These are phyloP conservation scores for Ophiostoma perfectum DNA, from an alignment of 2,329 filamentous ascomycete genomes.

Conservation along the genomic window DNA sequence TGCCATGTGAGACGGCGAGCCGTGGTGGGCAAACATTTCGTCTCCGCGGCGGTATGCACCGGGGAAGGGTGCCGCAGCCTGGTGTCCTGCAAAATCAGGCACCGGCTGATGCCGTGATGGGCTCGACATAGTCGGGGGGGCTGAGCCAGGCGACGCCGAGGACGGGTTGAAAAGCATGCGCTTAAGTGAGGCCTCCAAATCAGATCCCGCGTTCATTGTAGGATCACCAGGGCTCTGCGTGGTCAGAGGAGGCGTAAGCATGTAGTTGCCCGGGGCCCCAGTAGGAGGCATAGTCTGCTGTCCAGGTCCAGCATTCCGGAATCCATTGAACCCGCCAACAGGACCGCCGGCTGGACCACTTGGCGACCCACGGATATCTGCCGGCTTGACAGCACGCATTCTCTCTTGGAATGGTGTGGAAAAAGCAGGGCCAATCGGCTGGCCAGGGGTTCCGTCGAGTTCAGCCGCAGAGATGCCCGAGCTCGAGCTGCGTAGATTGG, in stretches of 20 bases:
- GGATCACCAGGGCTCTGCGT: background rate
- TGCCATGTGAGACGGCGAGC: background rate
- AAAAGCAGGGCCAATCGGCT: slow-evolving; percentile 59
- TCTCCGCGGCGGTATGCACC: slow-evolving; percentile 28
- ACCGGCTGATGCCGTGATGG: slow-evolving; percentile 15
- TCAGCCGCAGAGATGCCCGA: slow-evolving; percentile 63
- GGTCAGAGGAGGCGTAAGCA: slow-evolving; percentile 2
- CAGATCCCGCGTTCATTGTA: background rate
- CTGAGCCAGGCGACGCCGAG: background rate
- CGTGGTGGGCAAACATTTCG: background rate
- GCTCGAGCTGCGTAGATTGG: slow-evolving; percentile 40
- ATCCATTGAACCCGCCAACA: background rate
- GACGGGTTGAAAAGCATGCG: slow-evolving; percentile 1
- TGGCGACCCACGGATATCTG: slow-evolving; percentile 24
- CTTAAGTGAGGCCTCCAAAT: slow-evolving; percentile 2
- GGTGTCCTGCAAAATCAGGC: background rate
- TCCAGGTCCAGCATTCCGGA: slow-evolving; percentile 19
- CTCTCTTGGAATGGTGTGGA: slow-evolving; percentile 61
- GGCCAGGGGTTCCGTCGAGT: slow-evolving; percentile 54
- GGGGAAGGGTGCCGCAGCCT: slow-evolving; percentile 26
- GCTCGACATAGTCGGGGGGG: background rate
- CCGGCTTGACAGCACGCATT: slow-evolving; percentile 49
- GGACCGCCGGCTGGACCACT: background rate
- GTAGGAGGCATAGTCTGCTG: background rate
- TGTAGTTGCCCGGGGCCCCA: background rate